A percentile compares a stretch with the other conserved stretches of the same genome.
phyloP scores from a whole-genome alignment of 2,329 filamentous ascomycete genomes.

The Kalmusia sp. region DNA sequence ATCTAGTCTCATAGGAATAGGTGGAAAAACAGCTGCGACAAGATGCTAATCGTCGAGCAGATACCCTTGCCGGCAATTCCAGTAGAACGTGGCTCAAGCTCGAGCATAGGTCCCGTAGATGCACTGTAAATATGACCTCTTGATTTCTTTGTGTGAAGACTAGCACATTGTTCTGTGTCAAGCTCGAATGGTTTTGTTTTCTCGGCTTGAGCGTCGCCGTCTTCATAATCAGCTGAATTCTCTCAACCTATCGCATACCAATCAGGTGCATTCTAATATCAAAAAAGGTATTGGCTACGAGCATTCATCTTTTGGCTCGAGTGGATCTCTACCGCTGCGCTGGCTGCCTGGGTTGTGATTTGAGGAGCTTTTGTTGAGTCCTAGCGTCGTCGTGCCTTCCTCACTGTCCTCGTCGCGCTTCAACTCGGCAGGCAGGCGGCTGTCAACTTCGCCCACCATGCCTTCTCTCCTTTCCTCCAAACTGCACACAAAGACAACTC shows the following conservation, averaged over 20 bases:
- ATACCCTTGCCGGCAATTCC: slow-evolving; percentile 57
- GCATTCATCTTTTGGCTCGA: neutral
- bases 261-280: neutral
- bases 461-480: slow-evolving; percentile 6
- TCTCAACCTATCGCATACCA: too few relatives aligned
- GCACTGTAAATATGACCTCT: slow-evolving; percentile 38
- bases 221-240: too few relatives aligned
- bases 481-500: neutral
- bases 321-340: neutral
- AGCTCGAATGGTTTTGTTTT: neutral
- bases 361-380: too few relatives aligned
- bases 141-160: slow-evolving; percentile 19
- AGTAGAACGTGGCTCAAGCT: slow-evolving; percentile 22
- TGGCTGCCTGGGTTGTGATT: neutral
- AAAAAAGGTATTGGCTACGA: neutral
- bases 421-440: neutral
- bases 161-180: neutral
- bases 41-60: slow-evolving; percentile 28
- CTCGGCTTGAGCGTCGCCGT: too few relatives aligned
- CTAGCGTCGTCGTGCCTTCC: slow-evolving; percentile 24
- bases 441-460: slow-evolving; percentile 6
- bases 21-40: too few relatives aligned
- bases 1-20: neutral
- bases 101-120: slow-evolving; percentile 20
- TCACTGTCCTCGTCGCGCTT: neutral